A percentile compares a stretch with the other conserved stretches of the same genome.
Evolutionary conservation across 495 filamentous ascomycete species (phyloP).

Genomic region (Penicillium macrosclerotiorum): DNA sequence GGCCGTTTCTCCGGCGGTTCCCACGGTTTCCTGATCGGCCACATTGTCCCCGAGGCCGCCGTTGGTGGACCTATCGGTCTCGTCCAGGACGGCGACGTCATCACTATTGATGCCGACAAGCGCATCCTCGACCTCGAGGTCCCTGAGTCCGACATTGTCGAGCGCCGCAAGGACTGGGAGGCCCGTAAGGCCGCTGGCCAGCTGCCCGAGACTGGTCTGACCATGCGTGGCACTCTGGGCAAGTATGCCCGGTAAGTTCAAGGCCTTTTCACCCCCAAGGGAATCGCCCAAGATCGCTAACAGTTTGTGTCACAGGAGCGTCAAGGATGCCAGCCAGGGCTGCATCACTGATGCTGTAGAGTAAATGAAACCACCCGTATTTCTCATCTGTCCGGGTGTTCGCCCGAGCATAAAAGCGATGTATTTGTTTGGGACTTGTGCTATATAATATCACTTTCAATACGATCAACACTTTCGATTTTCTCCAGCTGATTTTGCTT

Average conservation of each 20-base stretch:
- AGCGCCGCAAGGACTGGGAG: constrained; percentile 62
- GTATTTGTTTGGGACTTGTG: constrained; percentile 18
- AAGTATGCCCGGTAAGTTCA: constrained; percentile 68
- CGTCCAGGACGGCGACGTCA: constrained; percentile 52
- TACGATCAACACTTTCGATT: too few relatives aligned
- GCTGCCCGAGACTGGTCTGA: constrained; percentile 36
- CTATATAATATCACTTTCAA: constrained; percentile 28
- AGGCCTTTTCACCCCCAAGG: neutral
- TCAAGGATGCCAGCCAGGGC: constrained; percentile 69
- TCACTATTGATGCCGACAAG: constrained; percentile 55
- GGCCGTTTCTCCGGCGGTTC: constrained; percentile 48
- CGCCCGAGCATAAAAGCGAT: constrained; percentile 25
- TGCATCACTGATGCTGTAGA: constrained; percentile 48
- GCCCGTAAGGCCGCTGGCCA: constrained; percentile 32
- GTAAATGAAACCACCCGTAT: constrained; percentile 21
- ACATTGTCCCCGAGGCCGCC: constrained; percentile 57
- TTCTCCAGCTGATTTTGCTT: neutral
- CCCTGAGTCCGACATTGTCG: constrained; percentile 56
- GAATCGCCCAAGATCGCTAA: neutral
- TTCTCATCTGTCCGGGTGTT: constrained; percentile 3
- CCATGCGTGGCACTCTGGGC: constrained; percentile 77
- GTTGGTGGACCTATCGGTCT: constrained; percentile 57
- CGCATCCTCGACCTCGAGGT: constrained; percentile 50
- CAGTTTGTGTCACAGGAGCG: constrained; percentile 28
- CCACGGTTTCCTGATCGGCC: constrained; percentile 55